These are phyloP conservation scores for Rhizophagus prolifer DNA, from an alignment of 192 early-diverging fungal species.

Conservation along the genomic window DNA sequence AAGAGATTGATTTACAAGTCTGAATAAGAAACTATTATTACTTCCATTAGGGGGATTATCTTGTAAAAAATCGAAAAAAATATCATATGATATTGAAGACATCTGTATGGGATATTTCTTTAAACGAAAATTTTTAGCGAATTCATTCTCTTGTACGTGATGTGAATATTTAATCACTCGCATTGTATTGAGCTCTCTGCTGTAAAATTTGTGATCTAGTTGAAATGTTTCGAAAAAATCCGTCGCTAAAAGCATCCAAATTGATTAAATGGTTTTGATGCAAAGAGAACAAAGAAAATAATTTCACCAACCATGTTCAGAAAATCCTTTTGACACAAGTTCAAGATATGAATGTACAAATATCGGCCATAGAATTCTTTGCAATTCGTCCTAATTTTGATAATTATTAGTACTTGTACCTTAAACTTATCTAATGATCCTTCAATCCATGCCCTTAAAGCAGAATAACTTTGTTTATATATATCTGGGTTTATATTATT, in stretches of 20 bases:
- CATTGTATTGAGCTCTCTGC: slow-evolving; percentile 68
- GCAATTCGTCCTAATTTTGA: slow-evolving; percentile 70
- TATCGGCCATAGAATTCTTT: slow-evolving; percentile 80
- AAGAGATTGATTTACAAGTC: slow-evolving; percentile 90
- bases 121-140: slow-evolving; percentile 74
- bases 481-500: slow-evolving; percentile 67
- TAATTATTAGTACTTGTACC: slow-evolving; percentile 37
- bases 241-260: slow-evolving; percentile 48
- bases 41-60: slow-evolving; percentile 54
- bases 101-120: slow-evolving; percentile 87
- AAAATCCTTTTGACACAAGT: slow-evolving; percentile 60
- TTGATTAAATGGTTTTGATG: not conserved
- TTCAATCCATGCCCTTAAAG: slow-evolving; percentile 85
- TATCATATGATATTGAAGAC: slow-evolving; percentile 83
- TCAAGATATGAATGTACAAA: slow-evolving; percentile 93
- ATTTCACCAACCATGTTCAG: slow-evolving; percentile 47
- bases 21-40: slow-evolving; percentile 81
- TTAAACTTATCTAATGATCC: slow-evolving; percentile 93
- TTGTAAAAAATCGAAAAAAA: slow-evolving; percentile 88
- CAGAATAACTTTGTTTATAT: slow-evolving; percentile 77
- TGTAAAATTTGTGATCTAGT: slow-evolving; percentile 79
- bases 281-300: not conserved
- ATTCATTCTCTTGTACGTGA: slow-evolving; percentile 79
- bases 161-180: slow-evolving; percentile 65
- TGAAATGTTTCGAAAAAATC: slow-evolving; percentile 76